phyloP scores from a whole-genome alignment of 1,139 yeast species.

The Torulaspora globosa region DNA sequence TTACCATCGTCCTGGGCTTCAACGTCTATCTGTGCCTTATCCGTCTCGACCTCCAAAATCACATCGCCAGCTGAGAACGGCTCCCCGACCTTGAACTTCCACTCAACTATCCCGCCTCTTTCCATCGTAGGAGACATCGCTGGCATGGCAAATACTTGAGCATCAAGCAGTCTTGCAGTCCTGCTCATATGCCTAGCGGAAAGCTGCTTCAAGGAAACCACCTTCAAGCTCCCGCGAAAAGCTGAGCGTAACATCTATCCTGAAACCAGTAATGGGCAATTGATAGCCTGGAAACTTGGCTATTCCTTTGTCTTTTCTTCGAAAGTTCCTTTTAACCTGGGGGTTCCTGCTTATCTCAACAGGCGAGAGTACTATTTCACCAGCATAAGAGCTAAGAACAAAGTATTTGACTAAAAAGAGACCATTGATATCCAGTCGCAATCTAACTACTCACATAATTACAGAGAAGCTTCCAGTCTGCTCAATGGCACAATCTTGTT shows the following conservation, averaged over 20 bases:
- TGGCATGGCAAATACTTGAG: conserved; percentile 79
- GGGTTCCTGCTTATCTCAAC: background rate
- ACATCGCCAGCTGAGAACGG: conserved; percentile 79
- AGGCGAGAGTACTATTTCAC: background rate
- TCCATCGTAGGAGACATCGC: conserved; percentile 99
- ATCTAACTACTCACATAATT: background rate
- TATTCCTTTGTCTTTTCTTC: no score
- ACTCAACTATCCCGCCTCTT: conserved; percentile 90
- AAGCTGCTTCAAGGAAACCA: conserved; percentile 7
- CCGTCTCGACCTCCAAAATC: conserved; percentile 84
- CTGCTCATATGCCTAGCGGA: conserved; percentile 26
- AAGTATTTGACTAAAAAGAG: background rate
- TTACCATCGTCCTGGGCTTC: conserved; percentile 93
- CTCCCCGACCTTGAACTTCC: conserved; percentile 88
- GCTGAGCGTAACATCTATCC: conserved; percentile 12
- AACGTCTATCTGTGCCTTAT: conserved; percentile 88
- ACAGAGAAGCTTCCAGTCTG: conserved; percentile 30
- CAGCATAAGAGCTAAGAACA: background rate
- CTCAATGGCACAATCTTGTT: conserved; percentile 37
- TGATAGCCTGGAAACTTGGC: background rate
- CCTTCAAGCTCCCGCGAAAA: conserved; percentile 8
- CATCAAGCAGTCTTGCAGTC: conserved; percentile 34
- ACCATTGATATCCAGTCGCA: background rate
- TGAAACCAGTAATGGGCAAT: conserved; percentile 1
- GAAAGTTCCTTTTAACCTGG: background rate